Conservation (phyloP, 345 rosid species). For the Brassica rapa region DNA sequence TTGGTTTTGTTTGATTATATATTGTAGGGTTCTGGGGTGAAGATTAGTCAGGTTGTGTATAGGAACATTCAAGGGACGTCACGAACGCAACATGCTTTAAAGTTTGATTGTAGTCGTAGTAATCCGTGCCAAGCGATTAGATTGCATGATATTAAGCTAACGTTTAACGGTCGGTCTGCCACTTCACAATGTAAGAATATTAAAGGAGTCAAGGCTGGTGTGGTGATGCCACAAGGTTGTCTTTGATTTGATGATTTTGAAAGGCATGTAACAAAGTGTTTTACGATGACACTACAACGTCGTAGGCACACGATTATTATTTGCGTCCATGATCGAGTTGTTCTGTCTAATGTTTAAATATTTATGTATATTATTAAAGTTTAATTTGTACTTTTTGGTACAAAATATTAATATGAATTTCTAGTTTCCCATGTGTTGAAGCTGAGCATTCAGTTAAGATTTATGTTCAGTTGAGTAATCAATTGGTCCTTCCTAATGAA, state of each 20-base stretch:
- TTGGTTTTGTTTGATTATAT: neutral
- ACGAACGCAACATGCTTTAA: slow-evolving; percentile 54
- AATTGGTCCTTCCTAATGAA: neutral
- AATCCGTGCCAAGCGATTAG: slow-evolving; percentile 57
- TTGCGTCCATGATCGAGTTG: slow-evolving; percentile 35
- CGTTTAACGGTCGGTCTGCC: slow-evolving; percentile 46
- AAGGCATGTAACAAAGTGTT: neutral
- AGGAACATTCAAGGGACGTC: slow-evolving; percentile 70
- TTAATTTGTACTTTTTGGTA: slow-evolving; percentile 6
- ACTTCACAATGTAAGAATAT: slow-evolving; percentile 55
- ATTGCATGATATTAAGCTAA: slow-evolving; percentile 55
- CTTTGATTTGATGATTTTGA: slow-evolving; percentile 26
- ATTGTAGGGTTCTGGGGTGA: slow-evolving; percentile 62
- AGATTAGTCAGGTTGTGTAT: slow-evolving; percentile 61
- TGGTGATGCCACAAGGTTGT: slow-evolving; percentile 50
- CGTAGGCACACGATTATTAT: slow-evolving; percentile 27
- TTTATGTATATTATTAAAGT: neutral
- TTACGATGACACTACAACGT: slow-evolving; percentile 27
- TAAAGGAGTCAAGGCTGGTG: slow-evolving; percentile 50
- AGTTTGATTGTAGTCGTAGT: slow-evolving; percentile 57
- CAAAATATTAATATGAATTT: neutral
- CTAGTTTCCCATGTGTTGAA: neutral
- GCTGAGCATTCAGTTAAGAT: neutral
- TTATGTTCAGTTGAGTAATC: neutral
- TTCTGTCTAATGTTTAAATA: slow-evolving; percentile 11